Evolutionary conservation across 2,329 filamentous ascomycete genomes (phyloP), one percentile per base, ranked within the genome.

Genomic region (Fusarium zealandicum): DNA sequence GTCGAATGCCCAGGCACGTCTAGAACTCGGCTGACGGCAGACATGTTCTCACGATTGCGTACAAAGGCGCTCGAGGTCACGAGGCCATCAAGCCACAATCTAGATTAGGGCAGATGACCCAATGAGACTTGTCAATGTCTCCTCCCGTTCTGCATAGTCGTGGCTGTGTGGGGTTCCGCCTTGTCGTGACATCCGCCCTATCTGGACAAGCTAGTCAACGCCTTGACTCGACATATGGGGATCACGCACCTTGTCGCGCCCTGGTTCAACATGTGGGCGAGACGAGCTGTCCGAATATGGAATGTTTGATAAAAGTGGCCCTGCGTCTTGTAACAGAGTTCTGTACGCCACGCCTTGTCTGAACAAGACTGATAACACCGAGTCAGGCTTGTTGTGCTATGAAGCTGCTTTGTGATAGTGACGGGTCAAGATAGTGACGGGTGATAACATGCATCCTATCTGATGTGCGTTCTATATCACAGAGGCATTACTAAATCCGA

Each of bases 101-200:
- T 51, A 38, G 44, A 42, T 3, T 36, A 31, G 36, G 11, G 45
- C 54, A 54, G 48, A 33, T 59, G 54, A 53, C 50, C 57, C 43
- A 51, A 38, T 39, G 37, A 20, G 18, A 22, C n/a, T 20, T 39
- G 38, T 14, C 14, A 37, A 10, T 25, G 36, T 17, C 17, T 43
- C n/a, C 9, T 5, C 11, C 13, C 7, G 18, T 17, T 42, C 38
- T 47, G 52, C 51, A 37, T n/a, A 13, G 3, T 41, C 17, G 38
- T 49, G 49, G 58, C n/a, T 16, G 58, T 35, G 58, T 61, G 58
- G 58, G 39, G 58, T 38, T 47, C 43, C 58, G 58, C 58, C 58
- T 59, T 61, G 50, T 61, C 54, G 10, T 46, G 58, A 61, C 58
- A 61, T 59, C 59, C 58, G 58, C 58, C 58, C 55, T 61, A 45